phyloP scores from a whole-genome alignment of 2,329 filamentous ascomycete species.

The Monilinia laxa region DNA sequence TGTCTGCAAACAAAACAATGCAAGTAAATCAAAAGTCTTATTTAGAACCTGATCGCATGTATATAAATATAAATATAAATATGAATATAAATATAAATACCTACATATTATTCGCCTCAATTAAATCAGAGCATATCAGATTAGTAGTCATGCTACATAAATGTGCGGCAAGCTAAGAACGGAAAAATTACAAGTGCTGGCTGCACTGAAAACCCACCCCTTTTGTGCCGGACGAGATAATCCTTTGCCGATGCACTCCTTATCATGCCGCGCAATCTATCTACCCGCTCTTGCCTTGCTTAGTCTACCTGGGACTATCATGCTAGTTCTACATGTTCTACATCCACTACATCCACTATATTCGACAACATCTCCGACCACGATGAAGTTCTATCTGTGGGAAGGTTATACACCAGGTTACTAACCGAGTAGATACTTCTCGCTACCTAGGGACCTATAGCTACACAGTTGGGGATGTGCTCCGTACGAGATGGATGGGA shows the following conservation, averaged over 20 bases:
- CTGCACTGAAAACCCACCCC: constrained; percentile 9
- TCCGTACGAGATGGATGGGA: neutral
- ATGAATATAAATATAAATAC: neutral
- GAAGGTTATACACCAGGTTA: too few relatives aligned
- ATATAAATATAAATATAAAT: constrained; percentile 2
- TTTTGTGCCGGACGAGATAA: constrained; percentile 21
- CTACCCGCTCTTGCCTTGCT: neutral
- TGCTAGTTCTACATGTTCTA: neutral
- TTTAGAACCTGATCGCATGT: constrained; percentile 1
- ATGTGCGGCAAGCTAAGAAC: neutral
- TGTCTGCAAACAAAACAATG: constrained; percentile 19
- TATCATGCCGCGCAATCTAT: neutral
- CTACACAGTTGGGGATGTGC: too few relatives aligned
- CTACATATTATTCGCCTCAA: too few relatives aligned
- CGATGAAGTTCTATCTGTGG: neutral
- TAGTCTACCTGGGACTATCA: too few relatives aligned
- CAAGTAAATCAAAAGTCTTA: neutral
- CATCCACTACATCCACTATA: too few relatives aligned
- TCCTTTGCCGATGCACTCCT: neutral
- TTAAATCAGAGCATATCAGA: neutral
- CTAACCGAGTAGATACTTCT: neutral
- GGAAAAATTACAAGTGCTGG: neutral
- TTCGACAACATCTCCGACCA: neutral
- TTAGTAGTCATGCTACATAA: neutral
- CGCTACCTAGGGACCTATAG: neutral